Conservation (phyloP, 306 rosid species). For the Medicago arabica region DNA sequence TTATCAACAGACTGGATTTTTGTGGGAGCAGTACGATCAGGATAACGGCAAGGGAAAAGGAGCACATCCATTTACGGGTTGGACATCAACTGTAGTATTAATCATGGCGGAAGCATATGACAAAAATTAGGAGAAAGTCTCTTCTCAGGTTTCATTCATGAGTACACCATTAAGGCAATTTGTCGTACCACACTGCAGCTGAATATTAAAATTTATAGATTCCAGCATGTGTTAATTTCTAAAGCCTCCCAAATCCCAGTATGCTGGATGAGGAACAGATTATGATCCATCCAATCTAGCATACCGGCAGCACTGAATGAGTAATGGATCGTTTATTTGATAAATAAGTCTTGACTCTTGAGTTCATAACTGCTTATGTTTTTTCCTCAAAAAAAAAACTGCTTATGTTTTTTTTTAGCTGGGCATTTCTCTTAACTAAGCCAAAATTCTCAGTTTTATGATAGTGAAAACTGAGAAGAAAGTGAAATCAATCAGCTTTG, state of each 20-base stretch:
- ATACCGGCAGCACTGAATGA: neutral
- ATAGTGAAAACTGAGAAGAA: neutral
- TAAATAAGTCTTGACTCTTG: neutral
- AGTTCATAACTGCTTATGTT: neutral
- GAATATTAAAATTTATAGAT: neutral
- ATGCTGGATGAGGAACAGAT: neutral
- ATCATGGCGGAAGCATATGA: constrained; percentile 83
- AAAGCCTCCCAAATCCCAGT: neutral
- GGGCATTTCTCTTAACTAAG: neutral
- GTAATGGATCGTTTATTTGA: neutral
- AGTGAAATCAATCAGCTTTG: neutral
- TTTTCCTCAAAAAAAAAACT: too few species aligned
- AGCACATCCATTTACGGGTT: constrained; percentile 83
- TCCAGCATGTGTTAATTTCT: neutral
- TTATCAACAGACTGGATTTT: constrained; percentile 65
- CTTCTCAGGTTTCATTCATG: neutral
- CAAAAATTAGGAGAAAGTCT: constrained; percentile 41
- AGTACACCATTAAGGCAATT: neutral
- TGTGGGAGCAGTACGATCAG: constrained; percentile 96
- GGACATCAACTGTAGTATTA: constrained; percentile 83
- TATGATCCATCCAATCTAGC: neutral
- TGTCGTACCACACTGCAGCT: neutral
- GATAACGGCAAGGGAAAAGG: constrained; percentile 85
- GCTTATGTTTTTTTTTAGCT: neutral
- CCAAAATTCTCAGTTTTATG: neutral